Percentiles rank a stretch among this genome's conserved stretches.
Evolutionary conservation across 768 basidiomycete genomes (phyloP).

Genomic region (Mycena galopus): DNA sequence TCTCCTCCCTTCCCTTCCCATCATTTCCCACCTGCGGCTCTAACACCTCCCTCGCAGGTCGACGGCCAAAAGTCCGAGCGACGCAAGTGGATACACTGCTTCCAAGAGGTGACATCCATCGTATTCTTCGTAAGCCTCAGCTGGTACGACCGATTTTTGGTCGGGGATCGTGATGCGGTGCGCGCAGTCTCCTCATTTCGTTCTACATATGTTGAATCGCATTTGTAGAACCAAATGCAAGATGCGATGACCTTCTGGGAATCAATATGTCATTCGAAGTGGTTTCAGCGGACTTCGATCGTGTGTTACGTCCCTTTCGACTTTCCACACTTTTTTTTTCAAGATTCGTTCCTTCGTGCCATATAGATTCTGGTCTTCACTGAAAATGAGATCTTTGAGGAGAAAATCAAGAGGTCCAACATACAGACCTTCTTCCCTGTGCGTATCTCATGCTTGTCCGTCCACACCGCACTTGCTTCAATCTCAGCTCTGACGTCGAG

Average conservation of each 20-base stretch:
- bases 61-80: slow-evolving; percentile 94
- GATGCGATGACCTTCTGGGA: slow-evolving; percentile 98
- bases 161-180: slow-evolving; percentile 92
- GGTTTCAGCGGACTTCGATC: slow-evolving; percentile 95
- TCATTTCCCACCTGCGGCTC: too few species aligned
- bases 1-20: background rate
- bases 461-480: background rate
- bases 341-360: background rate
- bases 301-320: slow-evolving; percentile 62
- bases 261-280: slow-evolving; percentile 96
- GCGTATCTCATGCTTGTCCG: background rate
- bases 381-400: slow-evolving; percentile 92
- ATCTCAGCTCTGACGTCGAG: background rate
- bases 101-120: slow-evolving; percentile 94
- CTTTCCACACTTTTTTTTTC: too few species aligned
- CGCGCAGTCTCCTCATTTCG: slow-evolving; percentile 44
- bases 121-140: slow-evolving; percentile 91
- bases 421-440: slow-evolving; percentile 93
- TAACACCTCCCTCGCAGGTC: slow-evolving; percentile 41
- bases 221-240: slow-evolving; percentile 75
- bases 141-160: slow-evolving; percentile 93
- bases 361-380: slow-evolving; percentile 91
- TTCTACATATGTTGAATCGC: background rate
- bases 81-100: slow-evolving; percentile 94
- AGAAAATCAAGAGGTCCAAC: slow-evolving; percentile 70